Evolutionary conservation across 2,329 filamentous ascomycete genomes (phyloP).

Genomic region (Coniella vitis): DNA sequence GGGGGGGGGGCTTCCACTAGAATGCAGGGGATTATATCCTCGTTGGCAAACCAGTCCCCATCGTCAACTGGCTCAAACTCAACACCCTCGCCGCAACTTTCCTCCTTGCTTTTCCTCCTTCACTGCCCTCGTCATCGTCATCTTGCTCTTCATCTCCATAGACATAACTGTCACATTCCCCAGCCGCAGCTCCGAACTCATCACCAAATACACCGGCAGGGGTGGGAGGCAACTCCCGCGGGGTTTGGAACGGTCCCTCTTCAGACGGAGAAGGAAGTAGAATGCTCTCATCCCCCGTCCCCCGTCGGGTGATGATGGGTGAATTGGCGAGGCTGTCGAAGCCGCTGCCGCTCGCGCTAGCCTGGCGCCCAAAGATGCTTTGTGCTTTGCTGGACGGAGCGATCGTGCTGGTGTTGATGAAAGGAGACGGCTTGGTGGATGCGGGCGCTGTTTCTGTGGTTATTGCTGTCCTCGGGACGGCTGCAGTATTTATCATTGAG

Average conservation of each 20-base stretch:
- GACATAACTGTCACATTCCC: conserved; percentile 13
- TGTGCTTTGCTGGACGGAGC: conserved; percentile 17
- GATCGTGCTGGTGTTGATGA: conserved; percentile 6
- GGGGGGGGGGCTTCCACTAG: too few species aligned
- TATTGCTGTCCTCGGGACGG: too few species aligned
- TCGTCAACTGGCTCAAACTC: conserved; percentile 50
- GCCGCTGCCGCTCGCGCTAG: conserved; percentile 24
- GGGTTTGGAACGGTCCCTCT: conserved; percentile 47
- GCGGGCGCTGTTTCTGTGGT: not conserved
- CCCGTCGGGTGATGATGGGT: conserved; percentile 26
- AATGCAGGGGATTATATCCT: conserved; percentile 13
- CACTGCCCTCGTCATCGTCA: conserved; percentile 24
- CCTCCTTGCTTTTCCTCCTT: conserved; percentile 22
- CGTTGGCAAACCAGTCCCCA: conserved; percentile 30
- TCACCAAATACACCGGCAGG: conserved; percentile 37
- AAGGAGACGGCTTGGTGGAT: not conserved
- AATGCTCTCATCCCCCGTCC: too few species aligned
- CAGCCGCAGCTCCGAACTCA: conserved; percentile 25
- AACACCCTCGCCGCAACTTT: conserved; percentile 57
- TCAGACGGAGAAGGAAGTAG: too few species aligned
- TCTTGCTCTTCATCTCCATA: too few species aligned
- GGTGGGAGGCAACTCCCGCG: conserved; percentile 36
- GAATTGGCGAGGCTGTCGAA: conserved; percentile 7
- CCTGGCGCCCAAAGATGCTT: conserved; percentile 28
- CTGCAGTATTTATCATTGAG: too few species aligned